Conservation (phyloP, 176 grass and related monocot genomes). For the Guadua angustifolia region DNA sequence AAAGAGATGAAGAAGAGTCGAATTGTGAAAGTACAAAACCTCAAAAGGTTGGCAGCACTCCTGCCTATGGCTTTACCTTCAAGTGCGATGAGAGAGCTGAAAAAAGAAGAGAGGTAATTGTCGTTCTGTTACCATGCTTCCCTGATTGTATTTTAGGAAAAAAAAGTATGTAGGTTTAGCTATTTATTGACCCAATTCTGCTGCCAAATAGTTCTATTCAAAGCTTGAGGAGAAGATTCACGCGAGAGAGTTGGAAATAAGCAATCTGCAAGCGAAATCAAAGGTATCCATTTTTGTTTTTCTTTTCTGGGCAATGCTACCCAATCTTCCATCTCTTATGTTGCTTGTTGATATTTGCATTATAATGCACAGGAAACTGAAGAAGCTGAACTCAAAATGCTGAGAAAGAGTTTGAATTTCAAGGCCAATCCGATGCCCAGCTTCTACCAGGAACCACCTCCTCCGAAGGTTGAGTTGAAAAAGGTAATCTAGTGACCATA, state of each 20-base stretch:
- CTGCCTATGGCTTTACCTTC: constrained; percentile 66
- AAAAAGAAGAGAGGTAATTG: constrained; percentile 60
- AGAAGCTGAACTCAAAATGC: constrained; percentile 72
- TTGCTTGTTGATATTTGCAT: constrained; percentile 25
- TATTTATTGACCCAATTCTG: constrained; percentile 25
- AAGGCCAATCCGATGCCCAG: constrained; percentile 74
- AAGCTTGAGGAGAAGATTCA: constrained; percentile 77
- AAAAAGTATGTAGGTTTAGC: constrained; percentile 20
- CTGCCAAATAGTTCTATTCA: constrained; percentile 60
- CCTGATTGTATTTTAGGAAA: not conserved
- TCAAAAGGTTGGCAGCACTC: constrained; percentile 43
- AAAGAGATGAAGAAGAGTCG: constrained; percentile 51
- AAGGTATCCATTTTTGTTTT: constrained; percentile 46
- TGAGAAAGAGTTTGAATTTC: constrained; percentile 68
- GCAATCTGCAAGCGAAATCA: constrained; percentile 59
- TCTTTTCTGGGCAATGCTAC: not conserved
- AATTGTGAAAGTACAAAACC: constrained; percentile 50
- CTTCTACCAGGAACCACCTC: constrained; percentile 65
- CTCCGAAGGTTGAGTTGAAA: constrained; percentile 62
- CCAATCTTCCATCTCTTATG: not conserved
- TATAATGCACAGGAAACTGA: constrained; percentile 58
- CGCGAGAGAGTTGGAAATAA: constrained; percentile 66
- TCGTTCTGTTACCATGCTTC: constrained; percentile 3
- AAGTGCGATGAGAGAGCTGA: constrained; percentile 74
- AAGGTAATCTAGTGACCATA: constrained; percentile 46